Percentiles rank a stretch among this genome's conserved stretches.
Evolutionary conservation across 768 basidiomycete species (phyloP).

Genomic region (Amanita muscaria): DNA sequence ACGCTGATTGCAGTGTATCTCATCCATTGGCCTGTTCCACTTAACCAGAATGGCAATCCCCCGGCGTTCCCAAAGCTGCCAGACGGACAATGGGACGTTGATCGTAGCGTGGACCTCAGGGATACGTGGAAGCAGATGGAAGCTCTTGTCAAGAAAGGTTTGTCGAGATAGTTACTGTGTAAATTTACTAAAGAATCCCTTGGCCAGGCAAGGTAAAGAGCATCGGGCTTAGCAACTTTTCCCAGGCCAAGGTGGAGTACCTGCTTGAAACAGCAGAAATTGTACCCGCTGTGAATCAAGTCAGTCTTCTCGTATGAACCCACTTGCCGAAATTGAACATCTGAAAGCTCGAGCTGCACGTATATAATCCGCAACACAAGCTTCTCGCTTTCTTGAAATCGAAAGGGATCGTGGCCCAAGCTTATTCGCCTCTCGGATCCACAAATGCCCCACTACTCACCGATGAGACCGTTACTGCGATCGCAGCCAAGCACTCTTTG

Average conservation of each 20-base stretch:
- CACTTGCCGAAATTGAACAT: neutral
- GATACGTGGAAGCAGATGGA: slow-evolving; percentile 88
- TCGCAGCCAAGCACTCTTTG: slow-evolving; percentile 51
- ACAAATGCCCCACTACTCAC: slow-evolving; percentile 54
- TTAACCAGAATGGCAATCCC: slow-evolving; percentile 63
- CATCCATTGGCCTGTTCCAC: slow-evolving; percentile 75
- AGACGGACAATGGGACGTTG: slow-evolving; percentile 59
- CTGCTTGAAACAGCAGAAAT: slow-evolving; percentile 60
- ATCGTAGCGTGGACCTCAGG: slow-evolving; percentile 52
- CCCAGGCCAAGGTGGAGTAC: slow-evolving; percentile 56
- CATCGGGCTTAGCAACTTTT: slow-evolving; percentile 77
- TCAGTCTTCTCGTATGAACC: slow-evolving; percentile 17
- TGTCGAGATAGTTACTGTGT: too few species aligned
- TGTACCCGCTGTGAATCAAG: slow-evolving; percentile 68
- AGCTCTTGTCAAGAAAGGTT: slow-evolving; percentile 54
- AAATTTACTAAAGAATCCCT: too few species aligned
- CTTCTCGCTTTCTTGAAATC: slow-evolving; percentile 52
- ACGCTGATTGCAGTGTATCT: slow-evolving; percentile 41
- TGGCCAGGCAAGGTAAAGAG: slow-evolving; percentile 55
- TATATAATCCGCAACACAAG: slow-evolving; percentile 69
- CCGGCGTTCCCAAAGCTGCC: slow-evolving; percentile 48
- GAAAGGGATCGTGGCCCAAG: slow-evolving; percentile 63
- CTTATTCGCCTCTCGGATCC: slow-evolving; percentile 77
- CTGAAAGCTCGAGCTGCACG: slow-evolving; percentile 57
- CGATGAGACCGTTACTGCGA: slow-evolving; percentile 49